A percentile compares a stretch with the other conserved stretches of the same genome.
These are phyloP conservation scores for Fusarium coffeatum DNA, from an alignment of 2,329 filamentous ascomycete species.

Conservation along the genomic window DNA sequence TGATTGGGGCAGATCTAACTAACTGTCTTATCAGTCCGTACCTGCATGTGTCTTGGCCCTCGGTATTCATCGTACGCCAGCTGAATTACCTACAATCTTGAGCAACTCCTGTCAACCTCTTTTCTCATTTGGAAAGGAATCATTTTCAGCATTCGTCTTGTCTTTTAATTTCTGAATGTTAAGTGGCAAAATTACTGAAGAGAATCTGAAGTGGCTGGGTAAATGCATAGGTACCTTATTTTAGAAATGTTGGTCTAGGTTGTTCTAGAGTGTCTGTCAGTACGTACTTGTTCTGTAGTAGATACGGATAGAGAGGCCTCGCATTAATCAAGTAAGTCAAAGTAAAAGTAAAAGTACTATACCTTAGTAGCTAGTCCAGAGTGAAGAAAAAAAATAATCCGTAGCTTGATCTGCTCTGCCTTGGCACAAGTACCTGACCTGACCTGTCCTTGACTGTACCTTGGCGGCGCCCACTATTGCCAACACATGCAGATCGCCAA, in stretches of 20 bases:
- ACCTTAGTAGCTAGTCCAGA: background rate
- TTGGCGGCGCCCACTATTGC: constrained; percentile 39
- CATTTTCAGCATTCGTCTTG: background rate
- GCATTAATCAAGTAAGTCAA: background rate
- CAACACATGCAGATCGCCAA: constrained; percentile 31
- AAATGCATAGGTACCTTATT: background rate
- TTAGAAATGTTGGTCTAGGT: background rate
- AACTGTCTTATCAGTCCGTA: background rate
- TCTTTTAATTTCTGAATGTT: background rate
- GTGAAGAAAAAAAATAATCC: background rate
- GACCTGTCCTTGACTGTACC: background rate
- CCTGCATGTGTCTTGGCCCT: background rate
- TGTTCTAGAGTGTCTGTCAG: background rate
- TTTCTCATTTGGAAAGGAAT: background rate
- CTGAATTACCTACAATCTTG: background rate
- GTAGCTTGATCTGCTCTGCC: background rate
- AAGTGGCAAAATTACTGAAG: background rate
- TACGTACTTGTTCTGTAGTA: background rate
- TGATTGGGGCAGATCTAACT: background rate
- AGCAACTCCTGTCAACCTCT: background rate
- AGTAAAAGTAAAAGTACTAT: too few relatives aligned
- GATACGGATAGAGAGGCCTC: constrained; percentile 12
- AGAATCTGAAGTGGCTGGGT: background rate
- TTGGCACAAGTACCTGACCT: background rate
- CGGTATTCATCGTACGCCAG: background rate